Base-by-base conservation (phyloP, 2,329 filamentous ascomycete species). In the Pestalotiopsis sp. region DNA sequence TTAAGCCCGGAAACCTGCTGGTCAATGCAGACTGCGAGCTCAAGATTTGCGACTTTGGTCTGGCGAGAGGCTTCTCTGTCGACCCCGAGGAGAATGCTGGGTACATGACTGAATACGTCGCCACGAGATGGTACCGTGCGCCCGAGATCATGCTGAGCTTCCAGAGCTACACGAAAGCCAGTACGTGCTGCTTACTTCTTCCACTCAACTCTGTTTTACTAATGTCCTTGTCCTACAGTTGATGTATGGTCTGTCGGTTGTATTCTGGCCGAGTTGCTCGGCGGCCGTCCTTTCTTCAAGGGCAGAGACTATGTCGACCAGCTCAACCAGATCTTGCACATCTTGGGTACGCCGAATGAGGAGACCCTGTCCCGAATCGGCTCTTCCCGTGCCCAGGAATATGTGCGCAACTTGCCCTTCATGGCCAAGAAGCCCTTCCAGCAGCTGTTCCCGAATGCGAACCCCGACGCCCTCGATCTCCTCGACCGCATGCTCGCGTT, bases 71-170 rank as follows among this genome's bases (percentile, higher is more conserved):
- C 69, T 98, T 99, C 85, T 98, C 95, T 3, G 91, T 97, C 77
- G 96, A 98, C 75, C 96, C 96, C 1, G 94, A 99, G 81, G 95
- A 99, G 84, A 98, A 98, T 80, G 96, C 96, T n/a, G 96, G 96
- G 25, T 99, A 98, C 83, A 98, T 99, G 96, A 99, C 96, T 13
- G 96, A 99, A 83, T 99, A 99, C 78, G 96, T 99, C 68, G 96
- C 96, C 65, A 99, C 96, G 66, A 89, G 96, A 84, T 99, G 96
- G 96, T 99, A 90, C 77, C 86, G 88, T 83, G 96, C 96, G 3
- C 96, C 96, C 4, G 96, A 99, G 82, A 99, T 99, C 76, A 99
- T 99, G 96, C 85, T 99, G 82, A 98, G 94, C 86, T 99, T 99
- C 89, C 95, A 98, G 83, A 98, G 94, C 85, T 99, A 99, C 83